Conservation (phyloP, 805 yeast genomes). For the Metschnikowia aberdeeniae region DNA sequence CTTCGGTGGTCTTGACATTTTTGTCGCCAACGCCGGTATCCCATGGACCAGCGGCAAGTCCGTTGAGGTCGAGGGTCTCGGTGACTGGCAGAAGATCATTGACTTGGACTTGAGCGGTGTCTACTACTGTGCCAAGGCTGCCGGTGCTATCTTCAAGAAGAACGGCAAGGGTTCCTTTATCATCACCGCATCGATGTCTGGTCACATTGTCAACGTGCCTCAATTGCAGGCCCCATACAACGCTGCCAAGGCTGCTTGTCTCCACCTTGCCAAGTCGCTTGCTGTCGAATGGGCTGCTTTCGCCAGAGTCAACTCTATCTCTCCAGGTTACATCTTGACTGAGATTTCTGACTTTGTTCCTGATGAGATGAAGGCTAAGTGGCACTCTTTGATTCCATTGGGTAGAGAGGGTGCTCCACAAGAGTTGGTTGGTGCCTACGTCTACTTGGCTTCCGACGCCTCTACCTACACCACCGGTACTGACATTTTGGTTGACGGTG, state of each 20-base stretch:
- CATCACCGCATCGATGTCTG: slow-evolving; percentile 45
- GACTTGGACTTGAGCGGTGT: slow-evolving; percentile 41
- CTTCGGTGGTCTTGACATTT: slow-evolving; percentile 76
- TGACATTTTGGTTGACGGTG: slow-evolving; percentile 45
- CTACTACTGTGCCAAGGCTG: slow-evolving; percentile 41
- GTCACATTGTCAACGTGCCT: slow-evolving; percentile 45
- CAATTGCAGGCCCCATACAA: slow-evolving; percentile 45
- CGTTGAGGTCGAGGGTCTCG: slow-evolving; percentile 34
- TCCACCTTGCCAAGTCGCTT: slow-evolving; percentile 41
- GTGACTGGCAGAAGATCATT: slow-evolving; percentile 32
- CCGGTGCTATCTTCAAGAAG: slow-evolving; percentile 37
- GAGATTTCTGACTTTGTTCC: slow-evolving; percentile 38
- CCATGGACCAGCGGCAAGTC: slow-evolving; percentile 56
- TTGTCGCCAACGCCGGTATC: slow-evolving; percentile 91
- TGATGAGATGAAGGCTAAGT: slow-evolving; percentile 28
- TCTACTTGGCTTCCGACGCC: slow-evolving; percentile 43
- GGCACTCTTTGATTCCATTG: slow-evolving; percentile 41
- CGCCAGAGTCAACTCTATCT: slow-evolving; percentile 40
- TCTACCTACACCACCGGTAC: slow-evolving; percentile 43
- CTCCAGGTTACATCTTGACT: slow-evolving; percentile 43
- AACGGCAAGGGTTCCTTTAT: slow-evolving; percentile 41
- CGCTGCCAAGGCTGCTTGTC: slow-evolving; percentile 44
- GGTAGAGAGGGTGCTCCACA: slow-evolving; percentile 44
- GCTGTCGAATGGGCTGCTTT: slow-evolving; percentile 49
- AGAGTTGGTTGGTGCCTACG: slow-evolving; percentile 45